Conservation (phyloP, 2,329 filamentous ascomycete genomes). For the Fusarium protoensiforme region DNA sequence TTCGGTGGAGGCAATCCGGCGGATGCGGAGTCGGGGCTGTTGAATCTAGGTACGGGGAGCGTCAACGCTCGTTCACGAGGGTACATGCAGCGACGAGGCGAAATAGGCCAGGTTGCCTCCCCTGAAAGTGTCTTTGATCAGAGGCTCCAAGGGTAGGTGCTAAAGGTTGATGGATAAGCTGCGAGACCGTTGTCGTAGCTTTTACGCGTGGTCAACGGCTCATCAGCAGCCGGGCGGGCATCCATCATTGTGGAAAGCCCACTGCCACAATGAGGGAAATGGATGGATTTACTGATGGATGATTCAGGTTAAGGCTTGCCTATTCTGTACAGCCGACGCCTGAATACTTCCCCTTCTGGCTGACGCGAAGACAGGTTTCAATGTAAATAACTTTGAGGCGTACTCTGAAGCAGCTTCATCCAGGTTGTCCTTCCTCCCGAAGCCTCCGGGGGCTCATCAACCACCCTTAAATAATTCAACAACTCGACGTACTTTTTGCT, state of each 20-base stretch:
- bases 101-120: conserved; percentile 8
- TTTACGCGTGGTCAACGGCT: not conserved
- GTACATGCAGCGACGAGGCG: conserved; percentile 16
- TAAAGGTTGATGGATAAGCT: not conserved
- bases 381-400: not conserved
- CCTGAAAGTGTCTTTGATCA: not conserved
- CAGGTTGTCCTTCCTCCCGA: conserved; percentile 20
- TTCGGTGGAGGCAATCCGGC: conserved; percentile 13
- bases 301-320: not conserved
- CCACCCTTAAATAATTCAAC: not conserved
- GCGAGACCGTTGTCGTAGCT: not conserved
- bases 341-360: not conserved
- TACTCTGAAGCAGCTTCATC: not conserved
- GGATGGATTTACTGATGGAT: not conserved
- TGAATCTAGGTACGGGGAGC: conserved; percentile 3
- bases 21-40: conserved; percentile 23
- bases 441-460: conserved; percentile 16
- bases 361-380: not conserved
- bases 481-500: not conserved
- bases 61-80: not conserved
- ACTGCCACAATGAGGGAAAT: not conserved
- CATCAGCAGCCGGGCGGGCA: not conserved
- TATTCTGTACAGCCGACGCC: not conserved
- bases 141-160: not conserved
- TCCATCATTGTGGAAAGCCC: not conserved